Evolutionary conservation across 257 asterid genomes (phyloP).

Genomic region (Eucommia ulmoides): DNA sequence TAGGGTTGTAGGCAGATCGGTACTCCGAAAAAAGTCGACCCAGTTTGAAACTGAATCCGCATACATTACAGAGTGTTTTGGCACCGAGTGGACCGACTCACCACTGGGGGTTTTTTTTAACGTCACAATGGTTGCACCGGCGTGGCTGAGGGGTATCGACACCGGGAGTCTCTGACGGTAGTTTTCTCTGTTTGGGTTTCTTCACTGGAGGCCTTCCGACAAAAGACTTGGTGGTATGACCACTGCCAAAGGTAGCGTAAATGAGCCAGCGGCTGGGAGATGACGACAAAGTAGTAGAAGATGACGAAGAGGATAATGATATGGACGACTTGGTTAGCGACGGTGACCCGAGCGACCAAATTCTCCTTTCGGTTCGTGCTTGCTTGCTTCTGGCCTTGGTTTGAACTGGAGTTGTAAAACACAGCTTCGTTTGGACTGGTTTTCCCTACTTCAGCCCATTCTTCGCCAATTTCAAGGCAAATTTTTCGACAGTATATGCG

Average conservation of each 20-base stretch:
- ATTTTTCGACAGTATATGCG: neutral
- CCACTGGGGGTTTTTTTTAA: neutral
- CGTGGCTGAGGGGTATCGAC: neutral
- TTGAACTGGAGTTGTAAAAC: neutral
- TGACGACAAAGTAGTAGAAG: neutral
- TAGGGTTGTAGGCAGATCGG: neutral
- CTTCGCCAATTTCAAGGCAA: neutral
- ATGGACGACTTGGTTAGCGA: neutral
- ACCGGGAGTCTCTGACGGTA: neutral
- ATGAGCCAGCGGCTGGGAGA: neutral
- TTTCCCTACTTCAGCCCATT: neutral
- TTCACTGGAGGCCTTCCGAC: neutral
- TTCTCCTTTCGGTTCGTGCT: neutral
- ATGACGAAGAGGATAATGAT: neutral
- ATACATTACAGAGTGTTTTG: neutral
- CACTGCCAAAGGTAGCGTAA: neutral
- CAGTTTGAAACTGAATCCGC: neutral
- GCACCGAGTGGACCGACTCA: neutral
- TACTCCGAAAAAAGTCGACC: neutral
- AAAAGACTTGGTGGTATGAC: neutral
- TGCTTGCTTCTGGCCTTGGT: neutral
- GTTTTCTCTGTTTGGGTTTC: neutral
- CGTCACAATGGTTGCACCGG: neutral
- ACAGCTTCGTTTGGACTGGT: neutral
- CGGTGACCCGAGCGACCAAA: neutral